Evolutionary conservation across 1,284 basidiomycete species (phyloP).

Genomic region (Cryptococcus sp.): DNA sequence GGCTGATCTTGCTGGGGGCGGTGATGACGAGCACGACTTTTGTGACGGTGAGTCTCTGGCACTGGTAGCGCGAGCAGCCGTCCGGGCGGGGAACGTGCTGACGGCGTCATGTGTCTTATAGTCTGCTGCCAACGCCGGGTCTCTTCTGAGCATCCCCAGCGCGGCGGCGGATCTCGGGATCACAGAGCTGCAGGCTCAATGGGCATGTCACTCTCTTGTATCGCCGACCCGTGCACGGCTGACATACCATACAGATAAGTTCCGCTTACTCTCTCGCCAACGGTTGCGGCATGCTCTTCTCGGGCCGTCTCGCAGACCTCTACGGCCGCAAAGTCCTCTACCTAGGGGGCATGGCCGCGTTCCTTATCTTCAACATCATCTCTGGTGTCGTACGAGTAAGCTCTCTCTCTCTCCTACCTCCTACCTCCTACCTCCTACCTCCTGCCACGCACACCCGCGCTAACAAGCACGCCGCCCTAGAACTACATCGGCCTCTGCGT

Average conservation of each 20-base stretch:
- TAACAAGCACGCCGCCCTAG: conserved; percentile 1
- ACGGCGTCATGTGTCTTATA: background rate
- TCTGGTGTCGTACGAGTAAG: conserved; percentile 24
- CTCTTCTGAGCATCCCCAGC: conserved; percentile 38
- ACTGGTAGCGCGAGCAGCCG: background rate
- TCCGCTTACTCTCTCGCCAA: conserved; percentile 55
- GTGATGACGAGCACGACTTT: conserved; percentile 28
- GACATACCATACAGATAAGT: conserved; percentile 52
- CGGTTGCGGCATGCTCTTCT: conserved; percentile 69
- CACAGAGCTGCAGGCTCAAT: conserved; percentile 37
- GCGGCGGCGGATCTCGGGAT: conserved; percentile 40
- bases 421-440: too few species aligned
- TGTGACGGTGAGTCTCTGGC: conserved; percentile 20
- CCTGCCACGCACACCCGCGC: background rate
- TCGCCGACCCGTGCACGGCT: background rate
- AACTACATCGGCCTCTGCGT: conserved; percentile 25
- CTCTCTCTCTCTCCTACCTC: background rate
- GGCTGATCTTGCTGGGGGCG: conserved; percentile 18
- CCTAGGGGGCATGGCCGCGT: conserved; percentile 53
- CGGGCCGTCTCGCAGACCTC: conserved; percentile 68
- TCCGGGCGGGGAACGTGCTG: background rate
- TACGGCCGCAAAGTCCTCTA: conserved; percentile 66
- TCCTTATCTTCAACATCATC: conserved; percentile 12
- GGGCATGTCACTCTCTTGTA: conserved; percentile 26
- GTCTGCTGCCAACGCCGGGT: conserved; percentile 14